Percentiles rank a stretch among this genome's conserved stretches.
These are phyloP conservation scores for Paraphaeosphaeria minitans DNA, from an alignment of 2,329 filamentous ascomycete species.

Conservation along the genomic window DNA sequence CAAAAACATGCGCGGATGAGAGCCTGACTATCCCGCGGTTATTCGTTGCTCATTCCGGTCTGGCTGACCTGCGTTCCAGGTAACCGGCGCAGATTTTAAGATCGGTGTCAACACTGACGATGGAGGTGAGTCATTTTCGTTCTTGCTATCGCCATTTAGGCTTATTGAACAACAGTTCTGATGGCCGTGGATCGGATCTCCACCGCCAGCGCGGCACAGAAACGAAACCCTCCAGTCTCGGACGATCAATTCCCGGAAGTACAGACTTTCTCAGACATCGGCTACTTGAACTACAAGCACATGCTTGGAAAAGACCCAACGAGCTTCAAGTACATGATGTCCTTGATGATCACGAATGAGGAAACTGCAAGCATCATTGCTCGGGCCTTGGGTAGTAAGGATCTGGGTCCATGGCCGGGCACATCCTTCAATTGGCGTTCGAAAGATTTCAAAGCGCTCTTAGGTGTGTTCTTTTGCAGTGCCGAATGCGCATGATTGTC, in stretches of 20 bases:
- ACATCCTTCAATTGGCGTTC: constrained; percentile 19
- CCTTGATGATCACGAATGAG: constrained; percentile 20
- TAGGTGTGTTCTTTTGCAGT: constrained; percentile 16
- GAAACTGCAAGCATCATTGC: constrained; percentile 20
- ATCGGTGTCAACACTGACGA: constrained; percentile 22
- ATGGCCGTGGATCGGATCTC: constrained; percentile 22
- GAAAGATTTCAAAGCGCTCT: constrained; percentile 20
- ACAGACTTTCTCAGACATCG: constrained; percentile 26
- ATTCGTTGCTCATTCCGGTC: too few species aligned
- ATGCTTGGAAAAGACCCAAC: constrained; percentile 11
- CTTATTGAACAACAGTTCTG: constrained; percentile 13
- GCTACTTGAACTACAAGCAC: constrained; percentile 12
- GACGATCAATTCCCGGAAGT: constrained; percentile 18
- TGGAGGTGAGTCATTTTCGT: constrained; percentile 6
- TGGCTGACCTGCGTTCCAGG: background rate
- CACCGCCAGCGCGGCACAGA: constrained; percentile 17
- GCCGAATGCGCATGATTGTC: too few species aligned
- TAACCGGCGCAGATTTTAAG: constrained; percentile 20
- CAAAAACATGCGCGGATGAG: too few species aligned
- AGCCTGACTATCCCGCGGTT: too few species aligned
- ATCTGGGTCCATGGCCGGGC: constrained; percentile 22
- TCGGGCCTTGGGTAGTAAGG: constrained; percentile 14
- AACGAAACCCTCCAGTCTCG: constrained; percentile 16
- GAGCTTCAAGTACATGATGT: constrained; percentile 23
- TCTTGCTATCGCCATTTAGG: background rate